Percentiles rank a stretch among this genome's conserved stretches.
These are phyloP conservation scores for Closterium sp. DNA, from an alignment of 139 green algal genomes.

Conservation along the genomic window DNA sequence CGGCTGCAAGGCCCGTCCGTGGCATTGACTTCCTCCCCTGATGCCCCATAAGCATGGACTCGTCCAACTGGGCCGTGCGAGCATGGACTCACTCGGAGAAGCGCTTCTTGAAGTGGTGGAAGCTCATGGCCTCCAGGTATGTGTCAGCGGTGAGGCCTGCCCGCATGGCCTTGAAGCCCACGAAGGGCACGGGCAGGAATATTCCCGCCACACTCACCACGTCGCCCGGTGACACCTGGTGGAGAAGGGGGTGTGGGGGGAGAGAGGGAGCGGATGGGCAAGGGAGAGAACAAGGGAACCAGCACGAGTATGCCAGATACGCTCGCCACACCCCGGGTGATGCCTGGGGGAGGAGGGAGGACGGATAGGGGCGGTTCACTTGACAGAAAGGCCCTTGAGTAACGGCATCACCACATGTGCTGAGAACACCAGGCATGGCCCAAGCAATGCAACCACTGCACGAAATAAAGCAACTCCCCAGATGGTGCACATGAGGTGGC, in stretches of 20 bases:
- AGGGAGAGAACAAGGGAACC: not conserved
- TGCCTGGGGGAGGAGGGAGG: too few species aligned
- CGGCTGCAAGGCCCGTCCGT: too few species aligned
- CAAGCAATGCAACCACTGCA: too few species aligned
- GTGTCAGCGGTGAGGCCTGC: constrained; percentile 82
- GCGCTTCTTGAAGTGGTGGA: constrained; percentile 76
- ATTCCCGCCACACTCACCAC: constrained; percentile 80
- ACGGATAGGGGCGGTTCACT: too few species aligned
- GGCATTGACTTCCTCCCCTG: not conserved
- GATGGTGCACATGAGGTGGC: not conserved
- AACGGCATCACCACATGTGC: too few species aligned
- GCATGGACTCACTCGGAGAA: constrained; percentile 34
- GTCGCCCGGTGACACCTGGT: constrained; percentile 70
- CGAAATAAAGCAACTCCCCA: too few species aligned
- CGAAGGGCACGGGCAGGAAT: constrained; percentile 88
- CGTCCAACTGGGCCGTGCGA: not conserved
- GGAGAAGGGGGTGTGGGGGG: not conserved
- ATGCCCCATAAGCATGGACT: too few species aligned
- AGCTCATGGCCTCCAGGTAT: constrained; percentile 80
- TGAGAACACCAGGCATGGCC: too few species aligned
- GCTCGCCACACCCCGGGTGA: too few species aligned
- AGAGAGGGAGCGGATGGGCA: not conserved
- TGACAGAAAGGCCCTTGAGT: too few species aligned
- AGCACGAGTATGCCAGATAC: not conserved
- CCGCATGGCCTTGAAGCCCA: constrained; percentile 74